A percentile compares a stretch with the other conserved stretches of the same genome.
phyloP scores from a whole-genome alignment of 352 stramenopile species.

The Thraustochytrium striatum region DNA sequence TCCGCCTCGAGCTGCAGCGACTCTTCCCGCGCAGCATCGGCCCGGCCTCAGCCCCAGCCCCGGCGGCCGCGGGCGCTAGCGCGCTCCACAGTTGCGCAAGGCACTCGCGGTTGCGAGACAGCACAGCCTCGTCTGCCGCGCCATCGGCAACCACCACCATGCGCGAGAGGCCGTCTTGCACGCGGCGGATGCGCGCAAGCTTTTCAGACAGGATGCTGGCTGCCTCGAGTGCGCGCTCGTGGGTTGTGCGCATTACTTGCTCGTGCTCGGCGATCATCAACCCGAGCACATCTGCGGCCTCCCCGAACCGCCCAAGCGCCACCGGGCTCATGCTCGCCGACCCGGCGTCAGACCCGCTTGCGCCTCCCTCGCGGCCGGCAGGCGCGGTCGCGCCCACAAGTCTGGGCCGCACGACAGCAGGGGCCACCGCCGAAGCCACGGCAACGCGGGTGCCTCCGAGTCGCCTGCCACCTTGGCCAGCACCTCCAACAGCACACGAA shows the following conservation, averaged over 20 bases:
- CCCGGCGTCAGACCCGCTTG: too few species aligned
- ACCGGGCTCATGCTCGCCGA: too few species aligned
- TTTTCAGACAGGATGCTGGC: not conserved
- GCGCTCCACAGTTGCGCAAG: constrained; percentile 1
- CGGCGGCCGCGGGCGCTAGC: not conserved
- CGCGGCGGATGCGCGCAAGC: not conserved
- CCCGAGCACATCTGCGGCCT: too few species aligned
- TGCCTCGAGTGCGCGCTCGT: too few species aligned
- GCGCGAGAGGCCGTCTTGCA: not conserved
- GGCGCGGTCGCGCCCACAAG: too few species aligned
- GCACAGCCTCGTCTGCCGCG: not conserved
- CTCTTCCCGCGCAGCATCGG: not conserved
- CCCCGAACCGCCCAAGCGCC: too few species aligned
- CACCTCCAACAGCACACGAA: not conserved
- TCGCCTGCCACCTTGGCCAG: not conserved
- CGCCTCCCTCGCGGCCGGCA: too few species aligned
- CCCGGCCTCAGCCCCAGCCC: too few species aligned
- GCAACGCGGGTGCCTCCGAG: not conserved
- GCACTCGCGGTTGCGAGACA: not conserved
- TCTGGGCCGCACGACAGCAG: not conserved
- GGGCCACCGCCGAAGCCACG: not conserved
- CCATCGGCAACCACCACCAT: not conserved
- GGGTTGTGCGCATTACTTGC: too few species aligned
- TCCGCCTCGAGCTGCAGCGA: not conserved
- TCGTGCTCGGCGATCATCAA: too few species aligned